Conservation (phyloP, 1,284 basidiomycete species). For the Singerocomus rubriflavus region DNA sequence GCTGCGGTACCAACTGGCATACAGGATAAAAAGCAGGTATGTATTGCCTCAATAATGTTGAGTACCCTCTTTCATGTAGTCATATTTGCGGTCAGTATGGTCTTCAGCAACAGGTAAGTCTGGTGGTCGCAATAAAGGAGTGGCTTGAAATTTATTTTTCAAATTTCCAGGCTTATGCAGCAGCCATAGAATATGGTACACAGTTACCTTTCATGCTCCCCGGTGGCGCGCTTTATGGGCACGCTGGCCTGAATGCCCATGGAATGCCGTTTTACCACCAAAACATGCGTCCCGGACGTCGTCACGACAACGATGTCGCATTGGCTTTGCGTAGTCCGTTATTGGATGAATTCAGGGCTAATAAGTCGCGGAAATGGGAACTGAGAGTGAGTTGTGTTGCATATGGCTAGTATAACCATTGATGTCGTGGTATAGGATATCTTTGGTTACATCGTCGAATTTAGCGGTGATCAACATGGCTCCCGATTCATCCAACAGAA, state of each 20-base stretch:
- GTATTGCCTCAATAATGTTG: constrained; percentile 14
- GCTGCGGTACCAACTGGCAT: constrained; percentile 41
- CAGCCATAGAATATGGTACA: constrained; percentile 45
- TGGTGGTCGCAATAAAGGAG: constrained; percentile 37
- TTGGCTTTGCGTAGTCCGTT: constrained; percentile 59
- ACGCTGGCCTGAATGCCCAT: constrained; percentile 28
- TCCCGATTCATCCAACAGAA: constrained; percentile 90
- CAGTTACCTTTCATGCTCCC: constrained; percentile 49
- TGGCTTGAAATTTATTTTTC: constrained; percentile 40
- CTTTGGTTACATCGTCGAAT: constrained; percentile 85
- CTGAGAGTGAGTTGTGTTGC: constrained; percentile 52
- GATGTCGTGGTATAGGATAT: constrained; percentile 61
- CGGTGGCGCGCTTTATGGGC: constrained; percentile 42
- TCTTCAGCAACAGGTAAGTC: constrained; percentile 47
- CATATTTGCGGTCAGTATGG: constrained; percentile 39
- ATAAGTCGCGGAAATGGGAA: constrained; percentile 79
- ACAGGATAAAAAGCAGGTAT: constrained; percentile 63
- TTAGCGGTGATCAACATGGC: constrained; percentile 92
- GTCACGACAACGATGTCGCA: constrained; percentile 36
- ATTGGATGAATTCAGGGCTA: constrained; percentile 83
- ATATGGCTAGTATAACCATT: constrained; percentile 1
- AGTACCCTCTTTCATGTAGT: constrained; percentile 1
- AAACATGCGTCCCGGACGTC: constrained; percentile 40
- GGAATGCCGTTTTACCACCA: constrained; percentile 40
- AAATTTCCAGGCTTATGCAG: constrained; percentile 42